phyloP scores from a whole-genome alignment of 495 filamentous ascomycete species.

The Tuber microsphaerosporum region DNA sequence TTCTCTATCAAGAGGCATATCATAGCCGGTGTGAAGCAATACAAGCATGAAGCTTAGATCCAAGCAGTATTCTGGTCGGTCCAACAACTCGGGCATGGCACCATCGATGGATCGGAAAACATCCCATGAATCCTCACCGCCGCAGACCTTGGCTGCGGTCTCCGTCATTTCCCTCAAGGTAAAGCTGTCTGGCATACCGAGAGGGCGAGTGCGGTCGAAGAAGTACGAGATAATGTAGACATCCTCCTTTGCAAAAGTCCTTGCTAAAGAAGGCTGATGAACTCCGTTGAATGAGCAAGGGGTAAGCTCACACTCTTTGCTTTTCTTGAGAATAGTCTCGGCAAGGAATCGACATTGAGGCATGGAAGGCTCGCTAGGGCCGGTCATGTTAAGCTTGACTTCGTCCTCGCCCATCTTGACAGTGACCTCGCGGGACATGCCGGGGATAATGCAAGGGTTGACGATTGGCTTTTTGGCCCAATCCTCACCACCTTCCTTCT shows the following conservation, averaged over 20 bases:
- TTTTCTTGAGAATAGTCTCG: constrained; percentile 85
- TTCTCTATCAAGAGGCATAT: constrained; percentile 92
- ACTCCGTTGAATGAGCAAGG: constrained; percentile 97
- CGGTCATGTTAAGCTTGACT: constrained; percentile 74
- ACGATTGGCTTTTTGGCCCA: constrained; percentile 61
- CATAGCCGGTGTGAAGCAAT: constrained; percentile 89
- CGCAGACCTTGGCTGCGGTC: constrained; percentile 74
- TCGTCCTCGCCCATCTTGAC: constrained; percentile 52
- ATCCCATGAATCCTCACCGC: constrained; percentile 68
- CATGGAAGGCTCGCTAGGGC: constrained; percentile 65
- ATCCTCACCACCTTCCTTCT: constrained; percentile 44
- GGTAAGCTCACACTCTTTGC: constrained; percentile 67
- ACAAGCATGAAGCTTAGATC: constrained; percentile 94
- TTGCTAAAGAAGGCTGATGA: constrained; percentile 83
- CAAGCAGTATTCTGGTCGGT: constrained; percentile 80
- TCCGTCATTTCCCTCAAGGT: constrained; percentile 80
- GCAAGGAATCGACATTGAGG: constrained; percentile 83
- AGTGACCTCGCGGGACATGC: constrained; percentile 61
- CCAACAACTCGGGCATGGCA: constrained; percentile 66
- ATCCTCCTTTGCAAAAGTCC: constrained; percentile 88
- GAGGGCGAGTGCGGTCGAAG: constrained; percentile 80
- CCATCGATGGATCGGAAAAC: constrained; percentile 65
- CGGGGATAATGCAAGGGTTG: constrained; percentile 84
- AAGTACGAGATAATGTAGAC: constrained; percentile 97
- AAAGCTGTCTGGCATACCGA: constrained; percentile 95